A percentile compares a stretch with the other conserved stretches of the same genome.
Evolutionary conservation across 805 yeast genomes (phyloP).

Genomic region (Nakazawaea wyomingensis): DNA sequence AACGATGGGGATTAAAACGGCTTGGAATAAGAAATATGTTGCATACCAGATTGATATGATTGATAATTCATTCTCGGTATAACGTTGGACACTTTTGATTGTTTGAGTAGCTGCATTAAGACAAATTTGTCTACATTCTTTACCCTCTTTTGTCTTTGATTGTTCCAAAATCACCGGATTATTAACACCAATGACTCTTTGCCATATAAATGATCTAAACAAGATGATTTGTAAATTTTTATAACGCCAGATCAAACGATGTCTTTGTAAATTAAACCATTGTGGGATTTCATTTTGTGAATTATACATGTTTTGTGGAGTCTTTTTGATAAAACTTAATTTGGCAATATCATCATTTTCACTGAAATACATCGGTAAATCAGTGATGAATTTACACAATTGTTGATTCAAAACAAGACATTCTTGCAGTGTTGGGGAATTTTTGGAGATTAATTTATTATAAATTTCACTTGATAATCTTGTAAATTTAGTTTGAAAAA

Average conservation of each 20-base stretch:
- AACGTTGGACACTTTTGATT: constrained; percentile 42
- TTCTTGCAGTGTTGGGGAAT: constrained; percentile 43
- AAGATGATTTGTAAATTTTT: constrained; percentile 50
- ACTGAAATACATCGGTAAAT: constrained; percentile 43
- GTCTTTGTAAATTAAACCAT: constrained; percentile 52
- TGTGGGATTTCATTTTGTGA: constrained; percentile 28
- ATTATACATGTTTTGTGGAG: constrained; percentile 19
- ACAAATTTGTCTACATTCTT: constrained; percentile 46
- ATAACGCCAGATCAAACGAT: constrained; percentile 53
- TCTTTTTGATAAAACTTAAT: constrained; percentile 19
- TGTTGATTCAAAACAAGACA: constrained; percentile 42
- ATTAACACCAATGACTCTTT: constrained; percentile 37
- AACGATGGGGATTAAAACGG: constrained; percentile 52
- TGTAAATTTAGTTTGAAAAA: constrained; percentile 49
- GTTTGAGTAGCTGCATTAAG: constrained; percentile 47
- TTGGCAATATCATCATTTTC: constrained; percentile 31
- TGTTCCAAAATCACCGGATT: constrained; percentile 27
- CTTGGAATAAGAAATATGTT: constrained; percentile 58
- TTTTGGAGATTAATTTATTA: constrained; percentile 40
- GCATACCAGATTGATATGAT: constrained; percentile 59
- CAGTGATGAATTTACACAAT: constrained; percentile 33
- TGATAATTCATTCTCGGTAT: constrained; percentile 30
- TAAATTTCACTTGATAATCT: constrained; percentile 43
- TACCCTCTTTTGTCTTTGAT: constrained; percentile 37
- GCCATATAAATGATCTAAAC: constrained; percentile 54